Conservation (phyloP, 176 grass and related monocot genomes). For the Avena atlantica region DNA sequence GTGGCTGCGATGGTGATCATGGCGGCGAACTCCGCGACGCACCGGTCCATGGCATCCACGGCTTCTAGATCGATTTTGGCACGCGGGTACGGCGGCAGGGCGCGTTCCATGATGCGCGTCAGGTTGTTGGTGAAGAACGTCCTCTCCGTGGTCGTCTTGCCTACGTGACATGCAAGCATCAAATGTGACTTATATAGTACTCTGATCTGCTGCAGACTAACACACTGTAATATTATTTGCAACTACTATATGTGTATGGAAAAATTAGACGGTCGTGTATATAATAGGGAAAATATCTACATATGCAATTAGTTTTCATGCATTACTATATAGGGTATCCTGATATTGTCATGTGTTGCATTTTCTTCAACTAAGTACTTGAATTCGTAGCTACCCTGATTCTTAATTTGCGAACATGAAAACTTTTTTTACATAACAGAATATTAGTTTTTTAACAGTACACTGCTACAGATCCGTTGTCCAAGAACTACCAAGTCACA, state of each 20-base stretch:
- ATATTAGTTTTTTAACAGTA: not conserved
- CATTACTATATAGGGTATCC: not conserved
- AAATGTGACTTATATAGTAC: not conserved
- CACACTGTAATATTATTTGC: not conserved
- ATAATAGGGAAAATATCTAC: not conserved
- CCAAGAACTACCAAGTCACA: not conserved
- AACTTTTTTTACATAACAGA: not conserved
- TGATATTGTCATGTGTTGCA: not conserved
- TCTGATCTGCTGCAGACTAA: too few relatives aligned
- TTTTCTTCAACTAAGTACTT: not conserved
- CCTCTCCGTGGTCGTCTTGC: not conserved
- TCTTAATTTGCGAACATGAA: not conserved
- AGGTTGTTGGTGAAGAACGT: not conserved
- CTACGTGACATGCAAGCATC: not conserved
- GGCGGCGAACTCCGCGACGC: conserved; percentile 4
- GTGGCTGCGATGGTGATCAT: not conserved
- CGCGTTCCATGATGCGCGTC: conserved; percentile 23
- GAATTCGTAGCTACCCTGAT: not conserved
- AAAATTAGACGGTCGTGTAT: too few relatives aligned
- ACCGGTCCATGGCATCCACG: conserved; percentile 23
- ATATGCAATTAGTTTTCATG: not conserved
- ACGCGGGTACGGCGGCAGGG: not conserved
- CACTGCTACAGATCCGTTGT: not conserved
- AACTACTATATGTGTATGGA: not conserved
- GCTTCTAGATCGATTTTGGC: conserved; percentile 10